Base-by-base conservation (phyloP, 202 grass and related monocot species). In the Digitaria exilis region DNA sequence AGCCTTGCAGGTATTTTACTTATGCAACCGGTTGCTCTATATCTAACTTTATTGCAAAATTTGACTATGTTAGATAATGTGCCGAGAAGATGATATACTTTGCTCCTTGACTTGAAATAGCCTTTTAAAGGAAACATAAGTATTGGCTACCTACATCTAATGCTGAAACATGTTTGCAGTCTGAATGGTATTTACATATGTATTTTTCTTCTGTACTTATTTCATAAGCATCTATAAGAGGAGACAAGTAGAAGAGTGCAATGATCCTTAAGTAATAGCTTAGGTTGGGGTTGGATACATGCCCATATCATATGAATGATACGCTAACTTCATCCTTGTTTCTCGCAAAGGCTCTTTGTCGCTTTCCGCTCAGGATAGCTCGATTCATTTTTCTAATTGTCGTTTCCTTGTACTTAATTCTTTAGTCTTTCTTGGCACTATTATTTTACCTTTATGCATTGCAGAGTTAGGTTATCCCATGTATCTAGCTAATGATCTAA, bases 1-100 rank as follows among this genome's bases (percentile, higher is more conserved):
- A 82, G 93, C 93, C 21, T 79, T 98, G 57, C 57, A 95, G 95
- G 95, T 98, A 69, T 74, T 71, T 75, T 34, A 54, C 69, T 65
- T 82, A 57, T 39, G 46, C 12, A 80, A 22, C 7, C 60, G 39
- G 13, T 31, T 41, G 35, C 49, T 74, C 13, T 31, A 22, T 64
- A 7, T 51, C 59, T 60, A 49, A 69, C 67, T 73, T 28, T 48
- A 15, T 67, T 82, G 8, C 14, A 56, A 24, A 55, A 16, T 52
- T 63, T 74, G 61, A 74, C 50, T 60, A 50, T 8, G 74, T 55
- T 43, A 4, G 11, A 35, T 73, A 72, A 52, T 59, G 22, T 45
- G 22, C 29, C 28, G 45, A 30, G 7, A 4, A 13, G 32, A 10
- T 41, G 9, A 12, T 81, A 65, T 65, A 44, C 62, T 65, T 76